A percentile compares a stretch with the other conserved stretches of the same genome.
Evolutionary conservation across 2,329 filamentous ascomycete species (phyloP).

Genomic region (Nemania sp.): DNA sequence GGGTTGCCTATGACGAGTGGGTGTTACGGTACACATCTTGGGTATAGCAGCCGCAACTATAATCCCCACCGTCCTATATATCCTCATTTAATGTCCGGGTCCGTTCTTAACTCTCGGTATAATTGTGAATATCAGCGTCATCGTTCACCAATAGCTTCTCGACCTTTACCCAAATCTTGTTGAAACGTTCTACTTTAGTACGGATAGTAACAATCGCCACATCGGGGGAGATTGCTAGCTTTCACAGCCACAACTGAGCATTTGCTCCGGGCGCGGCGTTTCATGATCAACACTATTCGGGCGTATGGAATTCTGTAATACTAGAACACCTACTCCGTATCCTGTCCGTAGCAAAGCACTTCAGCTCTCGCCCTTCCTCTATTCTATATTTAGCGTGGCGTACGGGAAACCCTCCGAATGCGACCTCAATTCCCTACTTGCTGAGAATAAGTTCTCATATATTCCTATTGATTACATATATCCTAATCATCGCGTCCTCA

Average conservation of each 20-base stretch:
- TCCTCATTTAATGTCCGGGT: slow-evolving; percentile 18
- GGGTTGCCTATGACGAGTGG: neutral
- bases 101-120: slow-evolving; percentile 26
- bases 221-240: neutral
- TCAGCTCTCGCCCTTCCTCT: no score
- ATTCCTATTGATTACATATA: no score
- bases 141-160: slow-evolving; percentile 19
- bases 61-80: neutral
- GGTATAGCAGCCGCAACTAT: neutral
- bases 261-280: neutral
- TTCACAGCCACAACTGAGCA: no score
- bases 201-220: neutral
- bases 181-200: neutral
- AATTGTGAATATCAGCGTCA: slow-evolving; percentile 29
- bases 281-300: neutral
- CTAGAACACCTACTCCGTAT: no score
- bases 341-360: no score
- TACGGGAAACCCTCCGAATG: no score
- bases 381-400: no score
- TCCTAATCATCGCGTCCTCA: no score
- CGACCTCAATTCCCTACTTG: no score
- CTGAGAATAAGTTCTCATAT: no score
- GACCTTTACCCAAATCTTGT: slow-evolving; percentile 18
- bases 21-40: slow-evolving; percentile 17
- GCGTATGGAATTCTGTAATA: no score